phyloP scores from a whole-genome alignment of 75 land plant genomes.

The Pinus albicaulis region DNA sequence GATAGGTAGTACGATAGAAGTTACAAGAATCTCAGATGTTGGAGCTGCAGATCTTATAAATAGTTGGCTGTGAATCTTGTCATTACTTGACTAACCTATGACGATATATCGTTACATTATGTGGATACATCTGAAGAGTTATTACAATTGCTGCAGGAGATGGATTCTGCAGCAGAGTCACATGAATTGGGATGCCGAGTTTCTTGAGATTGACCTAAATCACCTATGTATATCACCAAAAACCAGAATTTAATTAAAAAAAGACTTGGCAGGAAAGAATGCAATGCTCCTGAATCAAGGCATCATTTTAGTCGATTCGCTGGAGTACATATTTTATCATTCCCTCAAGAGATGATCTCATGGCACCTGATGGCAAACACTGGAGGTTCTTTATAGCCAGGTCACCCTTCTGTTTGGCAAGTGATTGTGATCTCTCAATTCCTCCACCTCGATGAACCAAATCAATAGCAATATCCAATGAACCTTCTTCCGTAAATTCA shows the following conservation, averaged over 20 bases:
- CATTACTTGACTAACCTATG: background rate
- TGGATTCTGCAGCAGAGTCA: background rate
- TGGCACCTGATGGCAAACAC: slow-evolving; percentile 64
- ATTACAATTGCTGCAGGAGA: background rate
- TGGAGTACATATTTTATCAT: slow-evolving; percentile 89
- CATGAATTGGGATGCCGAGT: background rate
- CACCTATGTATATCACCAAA: background rate
- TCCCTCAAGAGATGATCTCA: slow-evolving; percentile 63
- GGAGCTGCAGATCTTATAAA: background rate
- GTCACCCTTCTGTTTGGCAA: slow-evolving; percentile 85
- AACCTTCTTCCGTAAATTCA: slow-evolving; percentile 92
- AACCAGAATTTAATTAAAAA: background rate
- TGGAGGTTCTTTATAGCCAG: slow-evolving; percentile 61
- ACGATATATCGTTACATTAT: background rate
- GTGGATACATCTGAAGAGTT: background rate
- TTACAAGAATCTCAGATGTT: too few relatives aligned
- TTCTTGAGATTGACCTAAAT: background rate
- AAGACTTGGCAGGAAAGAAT: background rate
- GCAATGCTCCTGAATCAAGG: background rate
- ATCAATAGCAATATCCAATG: slow-evolving; percentile 67
- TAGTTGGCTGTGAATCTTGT: background rate
- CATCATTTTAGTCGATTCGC: slow-evolving; percentile 50
- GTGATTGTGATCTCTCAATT: slow-evolving; percentile 62
- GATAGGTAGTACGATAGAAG: too few relatives aligned
- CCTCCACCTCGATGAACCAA: slow-evolving; percentile 77